Evolutionary conservation across 2,329 filamentous ascomycete species (phyloP).

Genomic region (Aspergillus sp.): DNA sequence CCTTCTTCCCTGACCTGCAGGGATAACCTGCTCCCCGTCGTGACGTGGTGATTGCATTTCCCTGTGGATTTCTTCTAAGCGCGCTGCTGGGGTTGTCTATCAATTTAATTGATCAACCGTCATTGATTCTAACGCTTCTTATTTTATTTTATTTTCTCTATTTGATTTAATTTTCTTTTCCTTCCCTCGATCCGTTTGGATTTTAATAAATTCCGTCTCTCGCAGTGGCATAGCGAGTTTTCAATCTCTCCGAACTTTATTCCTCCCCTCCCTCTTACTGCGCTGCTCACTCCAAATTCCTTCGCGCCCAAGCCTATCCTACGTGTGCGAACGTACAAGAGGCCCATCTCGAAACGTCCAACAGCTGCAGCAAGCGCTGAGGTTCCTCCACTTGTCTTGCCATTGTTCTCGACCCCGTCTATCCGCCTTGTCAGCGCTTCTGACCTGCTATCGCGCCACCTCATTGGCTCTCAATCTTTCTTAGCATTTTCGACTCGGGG

Average conservation of each 20-base stretch:
- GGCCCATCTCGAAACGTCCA: slow-evolving; percentile 10
- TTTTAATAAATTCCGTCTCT: background rate
- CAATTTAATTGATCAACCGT: slow-evolving; percentile 2
- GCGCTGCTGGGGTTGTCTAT: slow-evolving; percentile 2
- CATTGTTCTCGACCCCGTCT: slow-evolving; percentile 9
- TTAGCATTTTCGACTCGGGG: slow-evolving; percentile 5
- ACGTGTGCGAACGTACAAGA: slow-evolving; percentile 16
- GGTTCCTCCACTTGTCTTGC: slow-evolving; percentile 11
- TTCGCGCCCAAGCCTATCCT: slow-evolving; percentile 2
- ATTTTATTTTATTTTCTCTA: background rate
- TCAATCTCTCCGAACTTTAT: background rate
- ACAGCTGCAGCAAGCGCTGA: slow-evolving; percentile 21
- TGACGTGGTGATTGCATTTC: slow-evolving; percentile 14
- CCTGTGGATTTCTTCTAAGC: slow-evolving; percentile 14
- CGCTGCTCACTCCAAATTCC: slow-evolving; percentile 2
- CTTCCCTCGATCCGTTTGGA: background rate
- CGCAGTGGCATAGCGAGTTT: background rate
- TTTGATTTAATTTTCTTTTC: background rate
- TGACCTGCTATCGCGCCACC: slow-evolving; percentile 5
- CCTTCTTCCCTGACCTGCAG: slow-evolving; percentile 3
- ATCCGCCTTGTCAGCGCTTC: slow-evolving; percentile 25
- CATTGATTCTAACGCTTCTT: background rate
- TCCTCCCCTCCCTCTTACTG: background rate
- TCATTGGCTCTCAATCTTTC: slow-evolving; percentile 18
- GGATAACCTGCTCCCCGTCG: slow-evolving; percentile 1